A percentile compares a stretch with the other conserved stretches of the same genome.
These are phyloP conservation scores for Fonsecaea pedrosoi DNA, from an alignment of 2,329 filamentous ascomycete species.

Conservation along the genomic window DNA sequence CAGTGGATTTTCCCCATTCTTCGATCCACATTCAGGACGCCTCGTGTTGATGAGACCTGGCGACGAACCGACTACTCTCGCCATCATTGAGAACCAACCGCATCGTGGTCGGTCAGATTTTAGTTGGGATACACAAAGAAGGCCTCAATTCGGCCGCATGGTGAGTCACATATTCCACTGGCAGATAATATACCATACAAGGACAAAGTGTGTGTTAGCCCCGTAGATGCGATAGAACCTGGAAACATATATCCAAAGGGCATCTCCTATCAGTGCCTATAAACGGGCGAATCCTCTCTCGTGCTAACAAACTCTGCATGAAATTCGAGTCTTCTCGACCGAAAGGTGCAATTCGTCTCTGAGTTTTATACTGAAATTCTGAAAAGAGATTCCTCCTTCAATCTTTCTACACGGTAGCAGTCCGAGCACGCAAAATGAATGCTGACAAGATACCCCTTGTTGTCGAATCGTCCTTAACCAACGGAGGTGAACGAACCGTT, in stretches of 20 bases:
- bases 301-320: no score
- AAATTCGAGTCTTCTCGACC: no score
- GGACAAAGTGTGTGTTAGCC: no score
- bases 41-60: background rate
- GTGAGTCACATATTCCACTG: background rate
- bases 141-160: background rate
- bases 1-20: background rate
- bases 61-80: background rate
- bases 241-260: no score
- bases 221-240: no score
- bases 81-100: background rate
- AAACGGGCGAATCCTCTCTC: no score
- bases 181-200: background rate
- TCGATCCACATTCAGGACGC: background rate
- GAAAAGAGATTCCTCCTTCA: background rate
- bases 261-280: no score
- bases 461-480: slow-evolving; percentile 19
- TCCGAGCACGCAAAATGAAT: slow-evolving; percentile 4
- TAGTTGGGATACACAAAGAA: background rate
- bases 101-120: background rate
- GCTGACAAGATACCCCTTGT: slow-evolving; percentile 25
- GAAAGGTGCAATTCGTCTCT: background rate
- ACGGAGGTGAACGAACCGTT: slow-evolving; percentile 12
- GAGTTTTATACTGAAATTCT: background rate
- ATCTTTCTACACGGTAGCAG: background rate